Conservation (phyloP, 2,329 filamentous ascomycete genomes). For the Lanzia echinophila region DNA sequence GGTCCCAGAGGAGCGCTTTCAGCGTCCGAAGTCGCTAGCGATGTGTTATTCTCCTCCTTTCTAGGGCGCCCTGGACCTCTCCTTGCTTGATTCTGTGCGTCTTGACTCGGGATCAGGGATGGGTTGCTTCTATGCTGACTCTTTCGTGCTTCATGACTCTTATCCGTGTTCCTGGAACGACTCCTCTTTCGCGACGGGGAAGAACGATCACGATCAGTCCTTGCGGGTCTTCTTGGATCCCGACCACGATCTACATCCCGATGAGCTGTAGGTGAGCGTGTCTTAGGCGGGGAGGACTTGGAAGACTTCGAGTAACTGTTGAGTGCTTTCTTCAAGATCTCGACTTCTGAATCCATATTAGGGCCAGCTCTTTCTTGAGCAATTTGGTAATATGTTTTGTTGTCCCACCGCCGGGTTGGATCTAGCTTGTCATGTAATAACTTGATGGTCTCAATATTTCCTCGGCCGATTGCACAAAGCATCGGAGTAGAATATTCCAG, state of each 20-base stretch:
- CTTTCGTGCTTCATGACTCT: conserved; percentile 19
- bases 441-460: conserved; percentile 77
- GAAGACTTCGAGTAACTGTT: conserved; percentile 54
- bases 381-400: conserved; percentile 80
- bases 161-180: conserved; percentile 20
- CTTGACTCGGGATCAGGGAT: conserved; percentile 17
- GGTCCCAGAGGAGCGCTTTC: conserved; percentile 28
- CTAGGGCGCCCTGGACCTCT: conserved; percentile 47
- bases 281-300: conserved; percentile 40
- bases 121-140: conserved; percentile 13
- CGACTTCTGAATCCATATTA: conserved; percentile 83
- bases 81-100: conserved; percentile 18
- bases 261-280: conserved; percentile 43
- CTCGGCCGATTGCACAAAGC: conserved; percentile 85
- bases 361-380: conserved; percentile 64
- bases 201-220: conserved; percentile 19
- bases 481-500: conserved; percentile 83
- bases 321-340: conserved; percentile 70
- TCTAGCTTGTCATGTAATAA: conserved; percentile 80
- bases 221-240: conserved; percentile 17
- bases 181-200: conserved; percentile 24
- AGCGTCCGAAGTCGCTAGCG: conserved; percentile 20
- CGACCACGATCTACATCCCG: conserved; percentile 30
- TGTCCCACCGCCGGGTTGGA: conserved; percentile 67
- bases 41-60: conserved; percentile 38